Base-by-base conservation (phyloP, 768 basidiomycete genomes). In the Lactarius trivialis region DNA sequence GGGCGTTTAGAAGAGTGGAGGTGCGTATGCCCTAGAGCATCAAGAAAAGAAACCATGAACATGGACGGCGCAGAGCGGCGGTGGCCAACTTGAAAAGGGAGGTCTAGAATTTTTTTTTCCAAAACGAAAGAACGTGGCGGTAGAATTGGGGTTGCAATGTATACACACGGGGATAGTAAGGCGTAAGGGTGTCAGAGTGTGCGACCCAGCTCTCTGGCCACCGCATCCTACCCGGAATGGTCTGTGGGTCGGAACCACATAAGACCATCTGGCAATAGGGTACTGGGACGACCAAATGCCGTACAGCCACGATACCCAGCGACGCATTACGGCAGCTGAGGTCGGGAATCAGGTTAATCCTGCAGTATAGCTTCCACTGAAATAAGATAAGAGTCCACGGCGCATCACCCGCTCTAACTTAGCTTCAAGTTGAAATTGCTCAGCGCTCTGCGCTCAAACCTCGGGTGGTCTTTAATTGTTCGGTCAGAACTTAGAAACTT, bases 71-170 rank as follows among this genome's bases (percentile, higher is more conserved):
- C 39, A n/a, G 39, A 19, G 39, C 21, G 24, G 45, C 24, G 24
- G 36, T 49, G 48, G 39, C 49, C 54, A 50, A n/a, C n/a, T n/a
- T n/a, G n/a, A n/a, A 50, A 32, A 21, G 32, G 37, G 36, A 50
- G 30, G 58, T 64, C 63, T 60, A 60, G 57, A 64, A 34, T 55
- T 26, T 39, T 39, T n/a, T 24, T 6, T 28, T n/a, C 32, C 19
- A 55, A 33, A 21, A 41, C 39, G 37, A 39, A 26, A 43, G n/a
- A 45, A 45, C n/a, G 43, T 45, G 11, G 43, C 30, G 56, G 52
- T 36, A 51, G 58, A 55, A 56, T 60, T 64, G 63, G 63, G 63
- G 63, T 63, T 50, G n/a, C 43, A 7, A 58, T n/a, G 21, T 21
- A 32, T n/a, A n/a, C n/a, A 32, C 57, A 39, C 45, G 57, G 62